Base-by-base conservation (phyloP, 2,329 filamentous ascomycete species). In the Myrmaecium sp. region DNA sequence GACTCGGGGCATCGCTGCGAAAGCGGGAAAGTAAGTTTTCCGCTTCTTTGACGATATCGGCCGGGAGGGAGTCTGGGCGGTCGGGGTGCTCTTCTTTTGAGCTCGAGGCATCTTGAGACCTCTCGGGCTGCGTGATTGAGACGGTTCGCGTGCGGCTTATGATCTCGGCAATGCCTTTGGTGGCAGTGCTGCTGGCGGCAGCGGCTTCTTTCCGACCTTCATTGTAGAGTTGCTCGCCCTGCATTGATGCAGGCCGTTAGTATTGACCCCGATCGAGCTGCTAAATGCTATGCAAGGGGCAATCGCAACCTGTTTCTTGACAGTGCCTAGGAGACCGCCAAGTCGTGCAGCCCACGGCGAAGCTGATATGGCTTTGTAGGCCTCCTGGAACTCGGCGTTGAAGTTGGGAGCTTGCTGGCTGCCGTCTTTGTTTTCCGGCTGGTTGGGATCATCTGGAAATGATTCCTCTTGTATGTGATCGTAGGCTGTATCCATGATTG, bases 401-500 rank as follows among this genome's bases (percentile, higher is more conserved):
- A 98, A 66, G 27, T 74, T 60, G 43, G 40, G 31, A 25, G 34
- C 30, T 33, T 37, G 34, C 24, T 38, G 30, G 38, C 38, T 38
- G 37, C 40, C 51, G 22, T 58, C 55, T 33, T 59, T 55, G 36
- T 62, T 57, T 18, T 41, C 47, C 37, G 66, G 61, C 27, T 55
- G 50, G 17, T 43, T 33, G 17, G 49, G 39, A 34, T 68, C 59
- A 32, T 60, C 47, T 4, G 58, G 52, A 14, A 57, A 54, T 39
- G 80, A 67, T 50, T 89, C 75, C 58, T 93, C 82, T 49, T 82
- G 74, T 43, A 95, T 92, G 53, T 93, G 83, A 47, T 98, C 89
- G 66, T 95, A 98, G 23, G 84, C 84, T 46, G 91, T 65, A 68
- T 98, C 89, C 89, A 98, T 95, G 37, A n/a, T n/a, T n/a, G n/a